Evolutionary conservation across 768 basidiomycete genomes (phyloP).

Genomic region (Boletus bicolor): DNA sequence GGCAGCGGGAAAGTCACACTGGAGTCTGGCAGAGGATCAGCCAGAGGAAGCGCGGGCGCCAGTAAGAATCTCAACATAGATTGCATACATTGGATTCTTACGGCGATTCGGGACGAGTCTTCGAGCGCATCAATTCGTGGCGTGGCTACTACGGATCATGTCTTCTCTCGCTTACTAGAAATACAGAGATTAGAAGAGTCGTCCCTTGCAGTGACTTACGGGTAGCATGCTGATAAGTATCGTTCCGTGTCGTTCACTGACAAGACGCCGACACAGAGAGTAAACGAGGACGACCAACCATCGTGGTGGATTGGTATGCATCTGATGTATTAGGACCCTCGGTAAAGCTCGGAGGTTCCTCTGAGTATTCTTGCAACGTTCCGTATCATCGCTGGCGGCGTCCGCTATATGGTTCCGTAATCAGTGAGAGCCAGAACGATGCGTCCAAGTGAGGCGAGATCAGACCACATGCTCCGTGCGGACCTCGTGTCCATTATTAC

Average conservation of each 20-base stretch:
- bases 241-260: not conserved
- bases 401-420: conserved; percentile 1
- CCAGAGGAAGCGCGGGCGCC: not conserved
- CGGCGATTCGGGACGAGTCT: not conserved
- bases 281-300: not conserved
- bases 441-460: not conserved
- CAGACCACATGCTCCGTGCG: not conserved
- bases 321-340: not conserved
- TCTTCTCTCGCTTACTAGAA: conserved; percentile 13
- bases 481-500: not conserved
- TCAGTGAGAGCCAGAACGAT: too few relatives aligned
- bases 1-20: not conserved
- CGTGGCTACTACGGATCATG: conserved; percentile 8
- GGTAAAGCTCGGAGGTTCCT: not conserved
- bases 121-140: conserved; percentile 10
- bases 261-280: not conserved
- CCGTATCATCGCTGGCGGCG: not conserved
- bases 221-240: not conserved
- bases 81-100: not conserved
- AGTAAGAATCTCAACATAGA: not conserved
- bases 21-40: too few relatives aligned
- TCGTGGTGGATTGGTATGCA: not conserved
- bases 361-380: not conserved
- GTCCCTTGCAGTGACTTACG: not conserved
- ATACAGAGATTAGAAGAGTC: not conserved